Evolutionary conservation across 2,329 filamentous ascomycete species (phyloP), one percentile per base, ranked within the genome.

Genomic region (Cordyceps cateniannulata): DNA sequence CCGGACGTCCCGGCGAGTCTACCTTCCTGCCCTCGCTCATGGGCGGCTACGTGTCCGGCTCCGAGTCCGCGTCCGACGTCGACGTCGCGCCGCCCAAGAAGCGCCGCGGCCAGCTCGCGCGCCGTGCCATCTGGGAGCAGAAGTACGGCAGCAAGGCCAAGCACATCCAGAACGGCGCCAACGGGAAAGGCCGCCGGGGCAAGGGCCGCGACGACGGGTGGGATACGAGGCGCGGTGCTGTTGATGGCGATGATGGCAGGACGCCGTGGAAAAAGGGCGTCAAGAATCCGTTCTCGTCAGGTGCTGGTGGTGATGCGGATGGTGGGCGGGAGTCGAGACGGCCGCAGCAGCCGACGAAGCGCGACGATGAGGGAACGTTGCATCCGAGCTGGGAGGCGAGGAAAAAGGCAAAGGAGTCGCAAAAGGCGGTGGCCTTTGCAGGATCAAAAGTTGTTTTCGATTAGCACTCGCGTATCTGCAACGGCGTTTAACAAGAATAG

Each of bases 31-130:
- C 90, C 0, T 85, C 86, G 1, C 81, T 95, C 18, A 90, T 91
- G 81, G 87, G 86, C 22, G 89, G 89, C 61, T 96, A 93, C 75
- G 83, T 90, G 67, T 91, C 89, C 2, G 89, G 88, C 51, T 90
- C 87, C 9, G 89, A 90, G 66, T 85, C 82, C 0, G 83, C 82
- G 7, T 89, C 87, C 0, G 87, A 89, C 64, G 76, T 90, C 24
- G 89, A 91, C 57, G 72, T 80, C 2, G 83, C 82, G 6, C 78
- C 78, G 1, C 74, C 79, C 0, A 84, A 85, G 66, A 93, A 92
- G 74, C 93, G 93, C 68, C 81, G 89, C 24, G 90, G 90, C 3
- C 90, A 96, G 74, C 82, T 86, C 48, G 89, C 88, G n/a, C 84
- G 90, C 9, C 88, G 90, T 69, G 84, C 86, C 25, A 88, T 95